phyloP scores from a whole-genome alignment of 2,329 filamentous ascomycete genomes.

The Calonectria pseudoreteaudii region DNA sequence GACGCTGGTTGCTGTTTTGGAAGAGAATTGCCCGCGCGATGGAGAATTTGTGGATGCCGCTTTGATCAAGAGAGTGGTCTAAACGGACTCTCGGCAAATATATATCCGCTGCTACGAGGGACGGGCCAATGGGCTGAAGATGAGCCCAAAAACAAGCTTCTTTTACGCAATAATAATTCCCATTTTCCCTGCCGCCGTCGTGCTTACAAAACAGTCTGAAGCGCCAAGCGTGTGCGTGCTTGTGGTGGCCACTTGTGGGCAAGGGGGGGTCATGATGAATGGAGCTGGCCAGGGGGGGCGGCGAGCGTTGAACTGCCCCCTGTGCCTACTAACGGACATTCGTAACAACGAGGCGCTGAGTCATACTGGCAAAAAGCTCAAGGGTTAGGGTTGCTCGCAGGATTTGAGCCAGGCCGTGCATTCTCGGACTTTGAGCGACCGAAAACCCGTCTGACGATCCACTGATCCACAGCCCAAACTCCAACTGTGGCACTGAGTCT shows the following conservation, averaged over 20 bases:
- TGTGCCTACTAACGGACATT: slow-evolving; percentile 6
- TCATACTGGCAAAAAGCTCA: background rate
- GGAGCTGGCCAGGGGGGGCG: background rate
- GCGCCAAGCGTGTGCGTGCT: background rate
- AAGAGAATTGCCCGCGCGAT: background rate
- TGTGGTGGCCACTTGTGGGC: background rate
- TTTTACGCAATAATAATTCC: slow-evolving; percentile 15
- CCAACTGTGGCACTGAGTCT: background rate
- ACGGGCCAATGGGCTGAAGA: background rate
- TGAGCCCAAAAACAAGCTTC: background rate
- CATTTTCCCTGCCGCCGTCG: background rate
- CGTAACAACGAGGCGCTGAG: slow-evolving; percentile 16
- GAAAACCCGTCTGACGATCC: slow-evolving; percentile 34
- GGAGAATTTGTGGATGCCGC: background rate
- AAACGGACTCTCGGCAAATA: slow-evolving; percentile 20
- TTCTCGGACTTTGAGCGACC: slow-evolving; percentile 34
- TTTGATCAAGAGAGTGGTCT: background rate
- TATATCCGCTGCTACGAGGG: background rate
- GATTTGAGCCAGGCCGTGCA: slow-evolving; percentile 1
- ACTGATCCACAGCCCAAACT: slow-evolving; percentile 27
- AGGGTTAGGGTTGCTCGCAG: slow-evolving; percentile 31
- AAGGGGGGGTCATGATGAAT: background rate
- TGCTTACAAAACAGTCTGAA: background rate
- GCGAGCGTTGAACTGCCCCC: background rate
- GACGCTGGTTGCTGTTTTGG: background rate